Evolutionary conservation across 495 filamentous ascomycete species (phyloP), one percentile per base, ranked within the genome.

Genomic region (Elasticomyces elasticus): DNA sequence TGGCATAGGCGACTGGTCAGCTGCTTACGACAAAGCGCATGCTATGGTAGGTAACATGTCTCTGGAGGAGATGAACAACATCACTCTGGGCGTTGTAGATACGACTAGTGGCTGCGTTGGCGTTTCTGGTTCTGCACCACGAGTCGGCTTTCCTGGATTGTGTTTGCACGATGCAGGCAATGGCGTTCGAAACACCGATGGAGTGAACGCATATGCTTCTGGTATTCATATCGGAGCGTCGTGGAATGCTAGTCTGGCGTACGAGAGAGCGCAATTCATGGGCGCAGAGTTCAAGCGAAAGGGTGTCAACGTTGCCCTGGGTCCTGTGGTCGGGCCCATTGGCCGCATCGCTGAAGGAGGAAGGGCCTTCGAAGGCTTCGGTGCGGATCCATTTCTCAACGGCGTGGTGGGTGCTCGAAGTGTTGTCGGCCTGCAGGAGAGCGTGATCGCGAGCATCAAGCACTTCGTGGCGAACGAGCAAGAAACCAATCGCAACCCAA

Each of bases 121-220:
- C 11, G 42, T 52, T 37, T 45, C 49, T 27, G 55, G 55, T 15
- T 37, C 49, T 13, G 55, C 43, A 2, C 55, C 74, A 0, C 67
- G 79, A 10, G 67, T 82, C 2, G 64, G 62, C 1, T 85, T 77
- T 54, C 70, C 78, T 0, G 81, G 81, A 4, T 62, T 85, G 26
- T 85, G 81, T 60, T 69, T 85, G 0, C 68, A 70, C n/a, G 81
- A 85, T 63, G 80, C 79, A 1, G 79, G 79, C 0, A 77, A 82
- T 58, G 80, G 80, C 11, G 65, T 83, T 22, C 67, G 80, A 2
- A 67, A 60, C 19, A 79, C 79, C 0, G 79, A 85, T 57, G 76
- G 79, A 58, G 80, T 80, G 27, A 81, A 76, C 53, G 70, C 68
- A 22, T 83, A 74, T 66, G 69, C 79, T 1, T 72, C 72, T 26